Percentiles rank a stretch among this genome's conserved stretches.
Evolutionary conservation across 1,284 basidiomycete species (phyloP).

Genomic region (Trichosporon sp.): DNA sequence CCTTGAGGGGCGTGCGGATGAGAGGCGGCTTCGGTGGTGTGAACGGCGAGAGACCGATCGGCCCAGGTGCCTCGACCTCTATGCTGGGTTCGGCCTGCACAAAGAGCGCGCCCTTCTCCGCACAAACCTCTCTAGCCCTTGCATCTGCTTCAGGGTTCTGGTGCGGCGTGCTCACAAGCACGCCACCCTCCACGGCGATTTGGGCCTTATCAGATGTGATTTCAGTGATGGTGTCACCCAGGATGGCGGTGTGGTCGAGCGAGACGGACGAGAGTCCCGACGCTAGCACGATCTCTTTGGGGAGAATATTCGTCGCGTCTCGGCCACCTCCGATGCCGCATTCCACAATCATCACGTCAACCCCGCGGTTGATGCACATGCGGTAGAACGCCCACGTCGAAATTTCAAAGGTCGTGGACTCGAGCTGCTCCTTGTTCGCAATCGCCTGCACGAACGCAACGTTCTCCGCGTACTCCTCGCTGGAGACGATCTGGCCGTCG

Average conservation of each 20-base stretch:
- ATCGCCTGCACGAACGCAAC: slow-evolving; percentile 40
- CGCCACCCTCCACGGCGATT: slow-evolving; percentile 65
- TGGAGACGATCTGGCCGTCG: slow-evolving; percentile 58
- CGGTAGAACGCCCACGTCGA: slow-evolving; percentile 69
- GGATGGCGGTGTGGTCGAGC: slow-evolving; percentile 85
- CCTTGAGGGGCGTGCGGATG: slow-evolving; percentile 22
- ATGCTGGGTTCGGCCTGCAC: slow-evolving; percentile 22
- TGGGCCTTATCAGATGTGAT: slow-evolving; percentile 82
- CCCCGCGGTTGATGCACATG: slow-evolving; percentile 20
- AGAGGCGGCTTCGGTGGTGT: slow-evolving; percentile 17
- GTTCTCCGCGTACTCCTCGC: slow-evolving; percentile 52
- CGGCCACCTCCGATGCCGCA: slow-evolving; percentile 90
- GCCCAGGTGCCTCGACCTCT: slow-evolving; percentile 1
- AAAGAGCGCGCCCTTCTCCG: slow-evolving; percentile 31
- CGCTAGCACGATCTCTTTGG: slow-evolving; percentile 64
- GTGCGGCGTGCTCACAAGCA: slow-evolving; percentile 73
- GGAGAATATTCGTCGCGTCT: slow-evolving; percentile 90
- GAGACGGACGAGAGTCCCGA: slow-evolving; percentile 82
- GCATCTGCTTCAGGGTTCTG: slow-evolving; percentile 55
- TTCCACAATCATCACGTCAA: slow-evolving; percentile 84
- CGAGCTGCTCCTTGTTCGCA: slow-evolving; percentile 56
- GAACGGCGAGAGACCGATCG: slow-evolving; percentile 40
- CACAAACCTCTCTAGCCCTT: slow-evolving; percentile 52
- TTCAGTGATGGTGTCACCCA: slow-evolving; percentile 68
- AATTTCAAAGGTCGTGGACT: slow-evolving; percentile 77